Evolutionary conservation across 352 stramenopile genomes (phyloP).

Genomic region (Phytophthora pisi): DNA sequence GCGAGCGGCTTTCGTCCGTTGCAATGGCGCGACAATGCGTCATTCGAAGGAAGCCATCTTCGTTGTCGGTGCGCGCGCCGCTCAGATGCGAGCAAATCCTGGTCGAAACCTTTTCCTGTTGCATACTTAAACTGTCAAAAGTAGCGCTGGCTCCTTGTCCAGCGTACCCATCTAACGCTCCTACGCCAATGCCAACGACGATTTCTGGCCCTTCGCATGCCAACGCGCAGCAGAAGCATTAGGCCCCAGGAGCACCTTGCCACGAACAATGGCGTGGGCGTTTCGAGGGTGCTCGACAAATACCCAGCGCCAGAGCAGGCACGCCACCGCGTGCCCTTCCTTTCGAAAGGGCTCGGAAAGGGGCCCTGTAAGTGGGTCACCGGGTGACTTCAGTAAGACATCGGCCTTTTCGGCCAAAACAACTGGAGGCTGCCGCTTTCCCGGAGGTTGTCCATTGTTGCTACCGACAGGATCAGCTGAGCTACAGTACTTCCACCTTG

Average conservation of each 20-base stretch:
- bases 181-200: background rate
- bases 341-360: background rate
- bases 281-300: slow-evolving; percentile 7
- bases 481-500: background rate
- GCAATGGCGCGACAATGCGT: background rate
- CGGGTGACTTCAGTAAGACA: background rate
- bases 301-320: slow-evolving; percentile 9
- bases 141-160: slow-evolving; percentile 1
- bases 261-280: background rate
- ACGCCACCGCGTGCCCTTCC: background rate
- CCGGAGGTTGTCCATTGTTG: slow-evolving; percentile 11
- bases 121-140: background rate
- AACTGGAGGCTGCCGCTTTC: slow-evolving; percentile 28
- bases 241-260: background rate
- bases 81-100: slow-evolving; percentile 3
- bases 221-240: background rate
- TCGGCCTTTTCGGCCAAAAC: slow-evolving; percentile 22
- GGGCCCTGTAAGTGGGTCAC: too few relatives aligned
- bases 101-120: background rate
- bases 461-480: slow-evolving; percentile 18
- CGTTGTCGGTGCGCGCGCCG: slow-evolving; percentile 3
- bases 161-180: slow-evolving; percentile 3
- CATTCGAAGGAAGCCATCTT: background rate
- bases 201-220: background rate
- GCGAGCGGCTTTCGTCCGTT: background rate